Evolutionary conservation across 495 filamentous ascomycete genomes (phyloP).

Genomic region (Penicillium antarcticum): DNA sequence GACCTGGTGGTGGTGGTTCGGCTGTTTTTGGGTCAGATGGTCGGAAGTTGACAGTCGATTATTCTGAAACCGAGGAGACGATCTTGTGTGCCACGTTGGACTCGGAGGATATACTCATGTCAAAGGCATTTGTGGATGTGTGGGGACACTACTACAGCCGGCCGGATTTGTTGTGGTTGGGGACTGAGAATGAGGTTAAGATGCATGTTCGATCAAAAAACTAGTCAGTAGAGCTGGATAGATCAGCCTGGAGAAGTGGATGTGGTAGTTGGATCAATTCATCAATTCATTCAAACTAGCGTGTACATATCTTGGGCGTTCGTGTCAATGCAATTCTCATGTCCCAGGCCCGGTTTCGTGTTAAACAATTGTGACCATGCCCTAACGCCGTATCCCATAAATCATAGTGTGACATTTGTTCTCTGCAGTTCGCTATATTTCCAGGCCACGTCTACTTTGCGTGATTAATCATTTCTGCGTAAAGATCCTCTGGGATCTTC

Average conservation of each 20-base stretch:
- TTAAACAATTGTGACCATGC: constrained; percentile 4
- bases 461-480: constrained; percentile 82
- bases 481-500: constrained; percentile 86
- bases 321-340: constrained; percentile 15
- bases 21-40: constrained; percentile 56
- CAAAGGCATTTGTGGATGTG: constrained; percentile 40
- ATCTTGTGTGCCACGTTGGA: constrained; percentile 45
- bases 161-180: constrained; percentile 52
- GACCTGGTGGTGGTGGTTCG: constrained; percentile 45
- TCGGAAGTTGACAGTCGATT: constrained; percentile 35
- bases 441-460: constrained; percentile 54
- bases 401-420: constrained; percentile 1
- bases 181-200: too few relatives aligned
- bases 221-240: too few relatives aligned
- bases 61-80: constrained; percentile 34
- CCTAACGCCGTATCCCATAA: constrained; percentile 18
- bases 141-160: constrained; percentile 53
- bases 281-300: constrained; percentile 25
- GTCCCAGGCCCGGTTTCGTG: constrained; percentile 6
- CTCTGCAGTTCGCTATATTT: not conserved
- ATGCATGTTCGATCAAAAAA: too few relatives aligned
- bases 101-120: constrained; percentile 31
- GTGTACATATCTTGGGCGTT: constrained; percentile 8
- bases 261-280: constrained; percentile 3
- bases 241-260: too few relatives aligned